Evolutionary conservation across 805 yeast species (phyloP), one percentile per base, ranked within the genome.

Genomic region (Komagataella phaffii): DNA sequence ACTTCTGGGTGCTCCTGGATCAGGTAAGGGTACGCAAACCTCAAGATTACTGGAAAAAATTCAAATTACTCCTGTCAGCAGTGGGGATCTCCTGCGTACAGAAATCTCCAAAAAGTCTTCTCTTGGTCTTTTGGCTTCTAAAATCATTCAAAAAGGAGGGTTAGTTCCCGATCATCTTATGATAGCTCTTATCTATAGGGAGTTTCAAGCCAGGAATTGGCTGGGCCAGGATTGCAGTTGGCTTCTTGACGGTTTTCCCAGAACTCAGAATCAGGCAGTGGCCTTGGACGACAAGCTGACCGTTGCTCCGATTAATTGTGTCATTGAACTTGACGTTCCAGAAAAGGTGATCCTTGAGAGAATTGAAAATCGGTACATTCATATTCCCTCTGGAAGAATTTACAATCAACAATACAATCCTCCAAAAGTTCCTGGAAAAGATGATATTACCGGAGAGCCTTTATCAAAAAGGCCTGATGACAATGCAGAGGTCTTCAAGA

Each of bases 21-120:
- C 96, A 1, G 98, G 98, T 1, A 90, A 90, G 63, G 97, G 97
- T 1, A 90, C 98, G 0, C 86, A 85, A 57, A 85, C 96, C 0
- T 67, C 84, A 2, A 73, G 81, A 53, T 69, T 90, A 3, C 63
- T 83, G 53, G 74, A 76, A 50, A 65, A 69, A 45, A 74, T 81
- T 53, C 76, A 84, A 1, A 64, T 90, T 19, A 63, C 72, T 12
- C 70, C 91, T 0, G 66, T 91, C 7, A 81, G 96, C 1, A 83
- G 95, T 0, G 98, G 98, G 2, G 96, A 90, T 65, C 67, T 88
- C 4, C 68, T 90, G 47, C 75, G 98, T 55, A 66, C 68, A 44
- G 85, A 89, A 59, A 84, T 89, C 40, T 67, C 77, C 10, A 60
- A 64, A 5, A 65, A 72, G 23, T 72, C 90, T 0, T 62, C 64